A percentile compares a stretch with the other conserved stretches of the same genome.
These are phyloP conservation scores for Fusarium globosum DNA, from an alignment of 2,329 filamentous ascomycete genomes.

Conservation along the genomic window DNA sequence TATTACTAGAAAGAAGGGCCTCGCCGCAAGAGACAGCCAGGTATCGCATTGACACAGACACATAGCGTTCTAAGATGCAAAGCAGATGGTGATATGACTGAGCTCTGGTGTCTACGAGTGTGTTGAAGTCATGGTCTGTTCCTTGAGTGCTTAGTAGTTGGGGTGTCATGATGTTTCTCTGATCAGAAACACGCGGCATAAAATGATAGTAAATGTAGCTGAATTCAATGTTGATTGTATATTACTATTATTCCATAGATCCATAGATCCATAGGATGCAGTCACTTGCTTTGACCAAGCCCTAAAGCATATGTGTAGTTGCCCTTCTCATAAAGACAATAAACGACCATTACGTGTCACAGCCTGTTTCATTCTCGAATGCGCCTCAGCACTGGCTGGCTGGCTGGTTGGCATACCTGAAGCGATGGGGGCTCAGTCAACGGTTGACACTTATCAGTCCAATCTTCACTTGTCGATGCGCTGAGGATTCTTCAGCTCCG, in stretches of 20 bases:
- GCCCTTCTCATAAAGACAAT: background rate
- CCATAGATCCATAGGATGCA: background rate
- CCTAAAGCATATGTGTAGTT: background rate
- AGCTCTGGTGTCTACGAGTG: background rate
- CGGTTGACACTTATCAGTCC: background rate
- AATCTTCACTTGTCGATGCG: background rate
- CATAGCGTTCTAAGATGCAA: background rate
- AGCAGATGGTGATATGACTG: background rate
- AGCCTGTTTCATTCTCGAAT: background rate
- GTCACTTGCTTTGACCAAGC: background rate
- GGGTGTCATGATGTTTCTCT: too few species aligned
- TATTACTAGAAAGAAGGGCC: background rate
- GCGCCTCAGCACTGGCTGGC: background rate
- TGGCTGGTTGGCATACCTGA: background rate
- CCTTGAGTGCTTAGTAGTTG: background rate
- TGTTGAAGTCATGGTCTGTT: too few species aligned
- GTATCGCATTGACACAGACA: background rate
- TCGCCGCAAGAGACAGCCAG: background rate
- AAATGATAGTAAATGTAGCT: background rate
- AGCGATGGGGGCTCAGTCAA: background rate
- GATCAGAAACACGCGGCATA: background rate
- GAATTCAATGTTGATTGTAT: background rate
- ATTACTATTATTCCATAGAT: background rate
- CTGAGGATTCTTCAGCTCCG: background rate
- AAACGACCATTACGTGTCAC: background rate